Conservation (phyloP, 1,284 basidiomycete genomes). For the Calocybe gambosa region DNA sequence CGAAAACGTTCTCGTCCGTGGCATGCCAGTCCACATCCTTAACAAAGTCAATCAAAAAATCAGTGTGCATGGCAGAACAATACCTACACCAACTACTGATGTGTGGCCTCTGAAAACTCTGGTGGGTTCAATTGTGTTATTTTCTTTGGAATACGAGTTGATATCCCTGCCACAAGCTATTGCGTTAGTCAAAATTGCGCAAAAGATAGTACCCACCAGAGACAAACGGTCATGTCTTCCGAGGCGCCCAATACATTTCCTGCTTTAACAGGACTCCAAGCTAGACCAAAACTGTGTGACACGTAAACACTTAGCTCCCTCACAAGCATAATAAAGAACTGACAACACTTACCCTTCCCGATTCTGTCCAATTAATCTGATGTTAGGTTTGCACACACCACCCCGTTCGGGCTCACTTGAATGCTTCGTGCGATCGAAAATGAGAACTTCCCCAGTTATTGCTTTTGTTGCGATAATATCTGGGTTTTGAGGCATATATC, state of each 20-base stretch:
- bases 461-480: constrained; percentile 96
- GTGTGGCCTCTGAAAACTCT: constrained; percentile 84
- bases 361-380: constrained; percentile 83
- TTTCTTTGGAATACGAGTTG: constrained; percentile 81
- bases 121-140: constrained; percentile 74
- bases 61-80: constrained; percentile 1
- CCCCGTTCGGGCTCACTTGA: constrained; percentile 85
- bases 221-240: constrained; percentile 94
- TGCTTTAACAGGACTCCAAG: constrained; percentile 81
- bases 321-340: constrained; percentile 2
- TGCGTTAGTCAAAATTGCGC: not conserved
- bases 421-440: constrained; percentile 98
- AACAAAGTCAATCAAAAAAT: not conserved
- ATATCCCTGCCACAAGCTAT: constrained; percentile 66
- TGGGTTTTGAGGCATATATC: constrained; percentile 99
- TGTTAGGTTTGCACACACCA: constrained; percentile 87
- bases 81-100: constrained; percentile 80
- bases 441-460: constrained; percentile 82
- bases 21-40: constrained; percentile 98
- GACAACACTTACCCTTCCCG: constrained; percentile 76
- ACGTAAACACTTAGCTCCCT: constrained; percentile 8
- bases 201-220: constrained; percentile 59
- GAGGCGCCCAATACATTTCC: constrained; percentile 91
- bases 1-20: constrained; percentile 81
- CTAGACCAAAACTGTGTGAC: constrained; percentile 74